Evolutionary conservation across 1,284 basidiomycete genomes (phyloP), one percentile per base, ranked within the genome.

Genomic region (Erythrobasidium hasegawianum): DNA sequence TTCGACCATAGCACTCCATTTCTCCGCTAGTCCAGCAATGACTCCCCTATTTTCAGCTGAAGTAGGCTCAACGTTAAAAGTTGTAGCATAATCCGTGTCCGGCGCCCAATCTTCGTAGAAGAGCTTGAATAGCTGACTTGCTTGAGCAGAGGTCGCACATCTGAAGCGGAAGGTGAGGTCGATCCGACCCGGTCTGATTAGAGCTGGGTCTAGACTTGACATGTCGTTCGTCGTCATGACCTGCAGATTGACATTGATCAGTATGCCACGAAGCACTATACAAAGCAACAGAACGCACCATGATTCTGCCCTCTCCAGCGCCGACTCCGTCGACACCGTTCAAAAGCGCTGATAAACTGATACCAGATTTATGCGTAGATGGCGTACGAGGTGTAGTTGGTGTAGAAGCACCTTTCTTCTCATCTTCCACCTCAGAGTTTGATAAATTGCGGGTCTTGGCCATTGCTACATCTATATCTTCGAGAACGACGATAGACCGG

Each of bases 141-240:
- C 61, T 50, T 56, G 52, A 24, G 47, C 18, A 24, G 20, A n/a
- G 3, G 61, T 64, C 11, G 61, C 61, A 8, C 40, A 9, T 14
- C 40, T 33, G 40, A 56, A 40, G 24, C 54, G 38, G 39, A 61
- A 53, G 38, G 24, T 39, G 13, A 22, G 39, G 18, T 61, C 52
- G 2, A 61, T 29, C 3, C 49, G 29, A 57, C 61, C 61, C 22
- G 87, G 86, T 18, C 87, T 83, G 70, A 82, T 84, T 22, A 89
- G 80, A 0, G 88, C 88, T 1, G 86, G 81, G 69, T 89, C 87
- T 16, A 89, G 83, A 4, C 82, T 78, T 10, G 75, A 71, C 75
- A 86, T 85, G 69, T 85, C 83, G 78, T 88, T 89, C 2, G 87
- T 89, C 0, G 87, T 89, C 2, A 87, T 86, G 67, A 87, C 33